Evolutionary conservation across 306 rosid species (phyloP).

Genomic region (Prunus mira): DNA sequence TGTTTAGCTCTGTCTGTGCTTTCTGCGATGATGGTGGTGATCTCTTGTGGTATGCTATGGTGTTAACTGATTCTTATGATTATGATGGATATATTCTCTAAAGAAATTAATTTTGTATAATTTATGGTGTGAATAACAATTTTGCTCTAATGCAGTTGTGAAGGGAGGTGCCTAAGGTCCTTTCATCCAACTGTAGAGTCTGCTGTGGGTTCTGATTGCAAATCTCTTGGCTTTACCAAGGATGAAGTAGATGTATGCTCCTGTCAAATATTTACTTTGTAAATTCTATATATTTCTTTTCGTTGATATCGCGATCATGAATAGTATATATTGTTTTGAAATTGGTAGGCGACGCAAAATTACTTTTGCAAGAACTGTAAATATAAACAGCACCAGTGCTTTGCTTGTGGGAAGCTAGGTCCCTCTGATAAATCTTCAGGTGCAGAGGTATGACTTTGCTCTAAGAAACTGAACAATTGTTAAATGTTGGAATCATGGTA

Average conservation of each 20-base stretch:
- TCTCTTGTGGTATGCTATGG: slow-evolving; percentile 54
- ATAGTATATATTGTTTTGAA: slow-evolving; percentile 15
- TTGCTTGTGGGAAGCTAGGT: slow-evolving; percentile 77
- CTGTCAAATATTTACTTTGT: slow-evolving; percentile 15
- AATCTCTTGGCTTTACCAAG: slow-evolving; percentile 56
- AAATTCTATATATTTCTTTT: slow-evolving; percentile 2
- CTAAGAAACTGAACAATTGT: background rate
- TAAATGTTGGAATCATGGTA: background rate
- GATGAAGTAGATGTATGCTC: slow-evolving; percentile 66
- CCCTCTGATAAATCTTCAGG: slow-evolving; percentile 60
- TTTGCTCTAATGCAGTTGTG: slow-evolving; percentile 58
- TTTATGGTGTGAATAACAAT: background rate
- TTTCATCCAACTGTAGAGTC: slow-evolving; percentile 66
- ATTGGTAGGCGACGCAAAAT: slow-evolving; percentile 57
- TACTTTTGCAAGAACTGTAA: slow-evolving; percentile 76
- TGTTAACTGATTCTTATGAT: background rate
- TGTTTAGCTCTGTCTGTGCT: slow-evolving; percentile 74
- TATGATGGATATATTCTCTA: background rate
- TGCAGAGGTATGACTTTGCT: slow-evolving; percentile 65
- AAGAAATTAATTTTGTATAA: too few species aligned
- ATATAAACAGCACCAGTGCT: slow-evolving; percentile 77
- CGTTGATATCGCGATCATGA: background rate
- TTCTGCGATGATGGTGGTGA: slow-evolving; percentile 82
- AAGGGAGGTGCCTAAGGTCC: slow-evolving; percentile 88
- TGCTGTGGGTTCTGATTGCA: slow-evolving; percentile 59